Evolutionary conservation across 345 rosid genomes (phyloP), one percentile per base, ranked within the genome.

Genomic region (Cardamine resedifolia): DNA sequence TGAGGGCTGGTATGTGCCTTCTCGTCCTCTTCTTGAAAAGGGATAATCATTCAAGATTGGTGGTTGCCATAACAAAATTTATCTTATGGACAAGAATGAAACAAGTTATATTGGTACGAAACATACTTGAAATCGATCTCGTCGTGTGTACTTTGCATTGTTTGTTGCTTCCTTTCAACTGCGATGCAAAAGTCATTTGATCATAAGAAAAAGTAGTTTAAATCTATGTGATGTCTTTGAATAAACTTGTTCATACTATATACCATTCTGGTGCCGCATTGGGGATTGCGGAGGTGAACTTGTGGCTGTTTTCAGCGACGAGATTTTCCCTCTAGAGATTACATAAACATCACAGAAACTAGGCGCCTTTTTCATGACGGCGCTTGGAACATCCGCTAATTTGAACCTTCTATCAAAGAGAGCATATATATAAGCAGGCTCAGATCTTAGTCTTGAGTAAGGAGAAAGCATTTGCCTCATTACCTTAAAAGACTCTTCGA

Each of bases 301-400:
- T 9, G 87, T 64, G 39, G 96, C 93, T 2, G 91, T 41, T 76
- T 74, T 80, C 14, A 87, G 81, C 1, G 91, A 80, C 1, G 91
- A 79, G 30, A 91, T 73, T 74, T 83, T 89, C 49, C 89, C 90
- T 85, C 85, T 91, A 28, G 78, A 53, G 36, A 94, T 95, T 57
- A 79, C 67, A 74, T 95, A 95, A 0, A 91, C 86, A 0, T 88
- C 81, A 65, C 99, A 95, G 73, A 79, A 91, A 16, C 77, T 90
- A 5, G 96, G 90, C 19, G 85, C 90, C 56, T 38, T 80, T 75
- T 85, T 91, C 20, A 84, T 69, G 23, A 95, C 88, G 2, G 66
- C 81, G 41, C 74, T 78, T 7, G 97, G 80, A 27, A 89, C 73
- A 68, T 91, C 97, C 11, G 76, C 7, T 3, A 77, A 74, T 81